Evolutionary conservation across 2,329 filamentous ascomycete species (phyloP).

Genomic region (Penicillium sp.): DNA sequence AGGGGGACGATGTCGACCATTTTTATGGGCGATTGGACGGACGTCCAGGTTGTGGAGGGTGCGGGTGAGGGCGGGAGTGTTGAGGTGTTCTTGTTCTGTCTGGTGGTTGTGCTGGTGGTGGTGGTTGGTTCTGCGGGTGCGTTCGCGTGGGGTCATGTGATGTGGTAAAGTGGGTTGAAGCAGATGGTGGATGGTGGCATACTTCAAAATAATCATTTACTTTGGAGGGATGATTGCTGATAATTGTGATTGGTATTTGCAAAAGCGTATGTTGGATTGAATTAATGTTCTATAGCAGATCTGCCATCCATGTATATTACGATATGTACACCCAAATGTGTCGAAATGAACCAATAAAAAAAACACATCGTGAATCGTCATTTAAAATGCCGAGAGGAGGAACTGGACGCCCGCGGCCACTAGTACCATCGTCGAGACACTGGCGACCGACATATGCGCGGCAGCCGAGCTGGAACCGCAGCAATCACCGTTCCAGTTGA

Average conservation of each 20-base stretch:
- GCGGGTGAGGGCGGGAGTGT: background rate
- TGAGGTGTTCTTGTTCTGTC: background rate
- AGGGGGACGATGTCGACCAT: slow-evolving; percentile 56
- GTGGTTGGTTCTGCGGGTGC: background rate
- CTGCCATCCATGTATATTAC: background rate
- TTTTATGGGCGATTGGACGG: slow-evolving; percentile 22
- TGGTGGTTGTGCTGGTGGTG: background rate
- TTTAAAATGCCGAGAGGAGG: slow-evolving; percentile 28
- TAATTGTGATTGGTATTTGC: background rate
- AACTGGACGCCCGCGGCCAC: slow-evolving; percentile 30
- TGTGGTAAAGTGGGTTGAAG: slow-evolving; percentile 4
- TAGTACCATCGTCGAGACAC: slow-evolving; percentile 25
- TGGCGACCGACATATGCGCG: slow-evolving; percentile 22
- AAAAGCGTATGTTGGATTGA: slow-evolving; percentile 1
- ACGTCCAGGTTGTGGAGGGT: background rate
- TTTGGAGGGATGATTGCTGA: too few relatives aligned
- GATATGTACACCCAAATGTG: background rate
- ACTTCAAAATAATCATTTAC: too few relatives aligned
- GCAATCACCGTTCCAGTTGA: slow-evolving; percentile 63
- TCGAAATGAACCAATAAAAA: background rate
- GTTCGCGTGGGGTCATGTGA: slow-evolving; percentile 13
- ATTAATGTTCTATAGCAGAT: slow-evolving; percentile 2
- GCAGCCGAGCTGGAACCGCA: slow-evolving; percentile 41
- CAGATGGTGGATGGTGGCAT: background rate
- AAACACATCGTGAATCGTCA: slow-evolving; percentile 19